These are phyloP conservation scores for Cytidiella melzeri DNA, from an alignment of 768 basidiomycete species.

Conservation along the genomic window DNA sequence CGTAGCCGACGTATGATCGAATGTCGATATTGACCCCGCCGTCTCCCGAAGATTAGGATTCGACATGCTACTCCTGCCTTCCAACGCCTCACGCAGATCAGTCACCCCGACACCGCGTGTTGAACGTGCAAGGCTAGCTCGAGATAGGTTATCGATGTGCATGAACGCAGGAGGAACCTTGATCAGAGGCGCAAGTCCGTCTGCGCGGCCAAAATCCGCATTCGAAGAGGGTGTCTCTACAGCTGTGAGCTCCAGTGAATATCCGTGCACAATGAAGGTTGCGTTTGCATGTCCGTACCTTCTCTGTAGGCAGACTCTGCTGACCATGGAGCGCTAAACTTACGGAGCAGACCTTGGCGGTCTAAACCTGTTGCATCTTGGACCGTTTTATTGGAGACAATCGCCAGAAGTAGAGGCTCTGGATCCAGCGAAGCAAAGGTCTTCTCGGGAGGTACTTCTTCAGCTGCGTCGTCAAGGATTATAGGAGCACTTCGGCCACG, in stretches of 20 bases:
- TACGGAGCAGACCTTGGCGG: conserved; percentile 43
- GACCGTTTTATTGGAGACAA: conserved; percentile 47
- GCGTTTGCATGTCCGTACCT: conserved; percentile 51
- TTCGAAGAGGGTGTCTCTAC: conserved; percentile 42
- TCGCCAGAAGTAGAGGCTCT: conserved; percentile 46
- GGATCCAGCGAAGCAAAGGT: conserved; percentile 44
- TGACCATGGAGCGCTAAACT: conserved; percentile 62
- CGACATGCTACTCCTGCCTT: conserved; percentile 79
- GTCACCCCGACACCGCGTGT: conserved; percentile 79
- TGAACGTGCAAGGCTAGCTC: conserved; percentile 77
- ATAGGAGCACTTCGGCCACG: conserved; percentile 40
- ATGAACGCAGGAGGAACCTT: conserved; percentile 83
- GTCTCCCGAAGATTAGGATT: conserved; percentile 57
- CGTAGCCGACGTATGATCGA: conserved; percentile 58
- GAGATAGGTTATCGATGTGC: conserved; percentile 86
- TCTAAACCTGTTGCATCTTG: conserved; percentile 65
- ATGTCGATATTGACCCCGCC: conserved; percentile 72
- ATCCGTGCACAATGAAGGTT: too few relatives aligned
- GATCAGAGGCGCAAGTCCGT: conserved; percentile 67
- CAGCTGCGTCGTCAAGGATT: conserved; percentile 21
- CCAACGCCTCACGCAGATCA: conserved; percentile 83
- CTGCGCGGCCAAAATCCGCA: conserved; percentile 54
- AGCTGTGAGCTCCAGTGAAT: too few relatives aligned
- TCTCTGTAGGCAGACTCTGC: conserved; percentile 68
- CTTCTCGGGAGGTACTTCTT: conserved; percentile 8